Base-by-base conservation (phyloP, 2,329 filamentous ascomycete species). In the Talaromyces sp. region DNA sequence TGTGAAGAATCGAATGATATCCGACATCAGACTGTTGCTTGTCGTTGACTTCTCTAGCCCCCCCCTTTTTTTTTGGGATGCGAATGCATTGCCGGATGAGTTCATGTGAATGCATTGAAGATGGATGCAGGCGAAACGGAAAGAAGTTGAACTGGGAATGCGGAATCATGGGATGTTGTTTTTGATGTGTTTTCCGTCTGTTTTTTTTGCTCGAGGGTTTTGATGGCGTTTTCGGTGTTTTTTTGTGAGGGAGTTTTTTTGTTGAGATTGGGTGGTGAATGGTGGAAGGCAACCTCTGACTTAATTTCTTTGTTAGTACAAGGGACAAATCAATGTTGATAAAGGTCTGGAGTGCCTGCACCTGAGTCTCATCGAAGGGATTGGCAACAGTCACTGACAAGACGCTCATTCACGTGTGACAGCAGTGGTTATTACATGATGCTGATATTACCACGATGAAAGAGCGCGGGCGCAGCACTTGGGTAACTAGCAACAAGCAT, bases 401-500 rank as follows among this genome's bases (percentile, higher is more conserved):
- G 8, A 34, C 31, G 8, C 38, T 40, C 38, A 40, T 17, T 17
- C 38, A n/a, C 5, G 38, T 40, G 38, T 40, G 17, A n/a, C 13
- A 40, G n/a, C 38, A 43, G 17, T n/a, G 15, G 17, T 2, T 19
- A 13, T n/a, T 19, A 43, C 17, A 43, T 19, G 15, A 51, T 22
- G 27, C 25, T 49, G 22, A 25, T 36, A 19, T 31, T 19, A 10
- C 40, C 43, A n/a, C 34, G 43, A 59, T 64, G 53, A 13, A 22
- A 27, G 29, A 64, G n/a, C 6, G 6, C 7, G 31, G 36, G 22
- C 13, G 29, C 29, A 19, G 36, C 7, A 40, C 19, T 58, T 53
- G 53, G 27, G 25, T 64, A 11, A 49, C n/a, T 47, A 10, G 62
- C 53, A 51, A 64, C 53, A 19, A 64, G 17, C 34, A 59, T 38